Conservation (phyloP, 2,329 filamentous ascomycete species). For the Stromatinia cepivora region DNA sequence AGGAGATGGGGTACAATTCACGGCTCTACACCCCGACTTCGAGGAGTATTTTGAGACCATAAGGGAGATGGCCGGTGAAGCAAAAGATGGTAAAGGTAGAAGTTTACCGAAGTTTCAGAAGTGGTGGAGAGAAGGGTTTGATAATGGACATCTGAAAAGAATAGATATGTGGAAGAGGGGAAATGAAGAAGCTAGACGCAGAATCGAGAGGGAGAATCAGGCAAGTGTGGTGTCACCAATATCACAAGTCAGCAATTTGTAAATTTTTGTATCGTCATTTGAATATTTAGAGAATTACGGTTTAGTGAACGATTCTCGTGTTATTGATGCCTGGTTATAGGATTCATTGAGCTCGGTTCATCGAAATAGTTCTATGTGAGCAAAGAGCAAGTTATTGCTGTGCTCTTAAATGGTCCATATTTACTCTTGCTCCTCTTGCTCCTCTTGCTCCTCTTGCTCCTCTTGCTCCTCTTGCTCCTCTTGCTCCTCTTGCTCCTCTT, state of each 20-base stretch:
- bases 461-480: not conserved
- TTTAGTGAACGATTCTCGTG: not conserved
- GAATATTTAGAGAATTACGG: not conserved
- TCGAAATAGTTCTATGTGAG: not conserved
- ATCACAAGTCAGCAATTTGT: conserved; percentile 1
- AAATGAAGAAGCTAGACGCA: conserved; percentile 46
- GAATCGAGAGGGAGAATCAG: conserved; percentile 24
- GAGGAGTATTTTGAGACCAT: conserved; percentile 63
- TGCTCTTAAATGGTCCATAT: not conserved
- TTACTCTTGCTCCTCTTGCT: not conserved
- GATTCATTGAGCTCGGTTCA: not conserved
- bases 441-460: not conserved
- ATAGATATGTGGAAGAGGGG: conserved; percentile 58
- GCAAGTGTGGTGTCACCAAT: not conserved
- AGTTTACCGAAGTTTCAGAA: conserved; percentile 48
- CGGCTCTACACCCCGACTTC: conserved; percentile 60
- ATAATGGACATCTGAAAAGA: conserved; percentile 55
- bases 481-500: not conserved
- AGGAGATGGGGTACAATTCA: conserved; percentile 59
- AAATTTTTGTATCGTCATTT: not conserved
- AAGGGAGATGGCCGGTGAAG: conserved; percentile 51
- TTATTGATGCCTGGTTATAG: not conserved
- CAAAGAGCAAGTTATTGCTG: not conserved
- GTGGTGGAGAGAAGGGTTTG: conserved; percentile 52
- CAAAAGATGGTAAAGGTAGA: conserved; percentile 47